Percentiles rank a stretch among this genome's conserved stretches.
These are phyloP conservation scores for Silene latifolia DNA, from an alignment of 148 eudicot genomes.

Conservation along the genomic window DNA sequence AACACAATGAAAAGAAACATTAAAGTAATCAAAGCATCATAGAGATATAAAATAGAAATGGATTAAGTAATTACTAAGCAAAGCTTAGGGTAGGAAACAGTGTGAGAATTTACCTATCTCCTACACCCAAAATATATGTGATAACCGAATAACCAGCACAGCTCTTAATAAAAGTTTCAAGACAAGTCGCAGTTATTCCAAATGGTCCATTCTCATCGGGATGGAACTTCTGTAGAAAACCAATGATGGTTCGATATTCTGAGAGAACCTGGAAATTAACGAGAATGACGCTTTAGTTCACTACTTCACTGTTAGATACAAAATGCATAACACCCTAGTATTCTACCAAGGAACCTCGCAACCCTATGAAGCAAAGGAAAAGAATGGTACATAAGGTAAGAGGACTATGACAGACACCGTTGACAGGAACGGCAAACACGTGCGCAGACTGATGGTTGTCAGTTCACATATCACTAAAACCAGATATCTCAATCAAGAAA, in stretches of 20 bases:
- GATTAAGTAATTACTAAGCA: not conserved
- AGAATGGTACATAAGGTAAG: not conserved
- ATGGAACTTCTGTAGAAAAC: conserved; percentile 92
- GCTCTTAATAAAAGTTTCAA: conserved; percentile 95
- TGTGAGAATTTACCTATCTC: conserved; percentile 67
- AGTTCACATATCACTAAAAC: not conserved
- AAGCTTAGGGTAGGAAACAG: not conserved
- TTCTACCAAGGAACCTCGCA: not conserved
- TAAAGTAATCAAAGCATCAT: not conserved
- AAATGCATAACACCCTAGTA: not conserved
- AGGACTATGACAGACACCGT: not conserved
- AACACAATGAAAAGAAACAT: conserved; percentile 18
- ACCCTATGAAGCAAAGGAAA: not conserved
- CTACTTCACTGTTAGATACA: conserved; percentile 5
- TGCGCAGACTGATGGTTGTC: not conserved
- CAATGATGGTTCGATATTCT: conserved; percentile 83
- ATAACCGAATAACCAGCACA: conserved; percentile 99
- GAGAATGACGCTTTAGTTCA: conserved; percentile 8
- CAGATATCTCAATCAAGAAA: not conserved
- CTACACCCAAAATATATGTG: conserved; percentile 93
- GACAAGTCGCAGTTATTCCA: conserved; percentile 93
- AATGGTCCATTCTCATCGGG: conserved; percentile 93
- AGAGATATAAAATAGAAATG: not conserved
- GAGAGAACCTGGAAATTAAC: conserved; percentile 64
- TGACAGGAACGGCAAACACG: not conserved